Evolutionary conservation across 768 basidiomycete species (phyloP), one percentile per base, ranked within the genome.

Genomic region (Russula lepida): DNA sequence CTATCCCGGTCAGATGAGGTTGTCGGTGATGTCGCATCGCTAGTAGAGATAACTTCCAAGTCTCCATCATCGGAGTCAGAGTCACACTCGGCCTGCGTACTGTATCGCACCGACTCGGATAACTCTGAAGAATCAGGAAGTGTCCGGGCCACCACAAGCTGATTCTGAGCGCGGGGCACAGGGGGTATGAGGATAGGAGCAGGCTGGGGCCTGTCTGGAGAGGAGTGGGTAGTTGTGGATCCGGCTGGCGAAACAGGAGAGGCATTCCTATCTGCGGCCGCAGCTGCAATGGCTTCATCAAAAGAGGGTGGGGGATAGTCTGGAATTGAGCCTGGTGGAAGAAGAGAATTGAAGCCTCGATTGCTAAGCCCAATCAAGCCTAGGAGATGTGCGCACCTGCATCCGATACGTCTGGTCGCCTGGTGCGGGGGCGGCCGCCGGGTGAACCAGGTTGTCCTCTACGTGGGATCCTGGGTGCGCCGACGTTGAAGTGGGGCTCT

Each of bases 221-320:
- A 58, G n/a, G 59, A 57, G n/a, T 54, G 47, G 41, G 59, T 49
- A 19, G 54, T 43, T 3, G 59, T 54, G 17, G 59, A 47, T 15
- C 48, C 63, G 27, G 59, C 30, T 4, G 65, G 65, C 15, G 65
- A 46, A 25, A 58, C 32, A 13, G 63, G 64, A 21, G 58, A 44
- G n/a, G 60, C 56, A 37, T 25, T 54, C 23, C 54, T 59, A 19
- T 55, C 30, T 21, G 52, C 54, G 2, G 71, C 66, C 23, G 69
- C 64, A 5, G 71, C 66, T 8, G 69, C 66, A 12, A 74, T 67
- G n/a, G 85, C 85, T 71, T 90, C 88, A 62, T 83, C 82, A 66
- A 89, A 88, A 13, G 86, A 82, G 28, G 89, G 88, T 13, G 89
- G 89, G 7, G 85, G 86, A 68, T 86, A 86, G 68, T 88, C 80